A percentile compares a stretch with the other conserved stretches of the same genome.
Evolutionary conservation across 257 asterid genomes (phyloP).

Genomic region (Asclepias syriaca): DNA sequence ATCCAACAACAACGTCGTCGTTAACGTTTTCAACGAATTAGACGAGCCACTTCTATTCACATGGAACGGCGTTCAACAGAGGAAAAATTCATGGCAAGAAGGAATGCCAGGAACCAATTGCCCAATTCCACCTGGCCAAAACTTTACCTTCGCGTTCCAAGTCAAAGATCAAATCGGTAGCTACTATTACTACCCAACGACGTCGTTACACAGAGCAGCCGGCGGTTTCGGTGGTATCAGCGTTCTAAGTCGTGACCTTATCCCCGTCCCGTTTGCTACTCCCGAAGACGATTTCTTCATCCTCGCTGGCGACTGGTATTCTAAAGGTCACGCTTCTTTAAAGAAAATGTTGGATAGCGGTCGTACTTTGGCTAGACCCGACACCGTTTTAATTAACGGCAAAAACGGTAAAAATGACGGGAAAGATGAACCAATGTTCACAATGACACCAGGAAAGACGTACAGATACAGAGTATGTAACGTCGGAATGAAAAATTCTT

Average conservation of each 20-base stretch:
- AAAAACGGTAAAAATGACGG: conserved; percentile 31
- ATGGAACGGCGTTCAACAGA: conserved; percentile 63
- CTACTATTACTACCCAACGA: conserved; percentile 53
- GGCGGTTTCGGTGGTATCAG: conserved; percentile 51
- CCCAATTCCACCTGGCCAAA: conserved; percentile 52
- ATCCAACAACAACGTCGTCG: conserved; percentile 60
- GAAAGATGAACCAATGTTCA: conserved; percentile 37
- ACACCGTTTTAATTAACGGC: conserved; percentile 52
- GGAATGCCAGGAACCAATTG: conserved; percentile 53
- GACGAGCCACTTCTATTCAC: conserved; percentile 57
- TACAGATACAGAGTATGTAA: conserved; percentile 55
- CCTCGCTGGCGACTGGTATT: conserved; percentile 65
- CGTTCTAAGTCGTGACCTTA: conserved; percentile 45
- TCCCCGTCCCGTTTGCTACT: conserved; percentile 50
- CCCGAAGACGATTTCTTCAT: conserved; percentile 43
- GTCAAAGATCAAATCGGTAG: conserved; percentile 70
- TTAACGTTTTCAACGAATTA: conserved; percentile 53
- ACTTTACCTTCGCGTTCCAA: conserved; percentile 50
- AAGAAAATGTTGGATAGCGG: conserved; percentile 39
- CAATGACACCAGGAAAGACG: conserved; percentile 38
- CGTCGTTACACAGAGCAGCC: conserved; percentile 48
- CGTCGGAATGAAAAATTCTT: conserved; percentile 48
- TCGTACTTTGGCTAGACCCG: conserved; percentile 32
- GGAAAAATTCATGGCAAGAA: conserved; percentile 73
- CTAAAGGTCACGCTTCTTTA: conserved; percentile 33